A percentile compares a stretch with the other conserved stretches of the same genome.
phyloP scores from a whole-genome alignment of 192 early-diverging fungal species.

The Glomus cerebriforme region DNA sequence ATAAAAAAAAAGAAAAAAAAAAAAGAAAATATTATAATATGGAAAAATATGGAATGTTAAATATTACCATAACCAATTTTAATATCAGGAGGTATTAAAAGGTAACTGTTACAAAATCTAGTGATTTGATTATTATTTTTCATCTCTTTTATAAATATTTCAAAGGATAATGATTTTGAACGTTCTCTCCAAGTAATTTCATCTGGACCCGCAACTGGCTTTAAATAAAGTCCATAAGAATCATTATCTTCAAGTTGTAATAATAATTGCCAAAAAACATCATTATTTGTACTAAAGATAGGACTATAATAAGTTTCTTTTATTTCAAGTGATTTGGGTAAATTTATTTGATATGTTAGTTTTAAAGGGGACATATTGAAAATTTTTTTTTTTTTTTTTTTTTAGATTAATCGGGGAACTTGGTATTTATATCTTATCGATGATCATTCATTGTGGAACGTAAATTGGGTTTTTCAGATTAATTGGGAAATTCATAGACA shows the following conservation, averaged over 20 bases:
- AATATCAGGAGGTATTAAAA: background rate
- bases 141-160: background rate
- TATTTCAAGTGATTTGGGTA: background rate
- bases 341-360: background rate
- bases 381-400: background rate
- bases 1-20: background rate
- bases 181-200: background rate
- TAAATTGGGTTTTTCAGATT: too few species aligned
- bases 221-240: background rate
- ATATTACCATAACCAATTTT: background rate
- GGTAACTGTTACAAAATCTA: background rate
- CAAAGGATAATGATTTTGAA: background rate
- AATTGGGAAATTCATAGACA: too few species aligned
- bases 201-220: background rate
- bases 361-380: background rate
- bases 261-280: background rate
- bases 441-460: too few species aligned
- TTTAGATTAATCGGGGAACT: too few species aligned
- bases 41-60: background rate
- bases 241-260: background rate
- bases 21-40: background rate
- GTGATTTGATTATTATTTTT: background rate
- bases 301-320: background rate
- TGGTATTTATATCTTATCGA: too few species aligned
- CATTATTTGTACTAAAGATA: background rate